These are phyloP conservation scores for Hericium rajendrae DNA, from an alignment of 768 basidiomycete species.

Conservation along the genomic window DNA sequence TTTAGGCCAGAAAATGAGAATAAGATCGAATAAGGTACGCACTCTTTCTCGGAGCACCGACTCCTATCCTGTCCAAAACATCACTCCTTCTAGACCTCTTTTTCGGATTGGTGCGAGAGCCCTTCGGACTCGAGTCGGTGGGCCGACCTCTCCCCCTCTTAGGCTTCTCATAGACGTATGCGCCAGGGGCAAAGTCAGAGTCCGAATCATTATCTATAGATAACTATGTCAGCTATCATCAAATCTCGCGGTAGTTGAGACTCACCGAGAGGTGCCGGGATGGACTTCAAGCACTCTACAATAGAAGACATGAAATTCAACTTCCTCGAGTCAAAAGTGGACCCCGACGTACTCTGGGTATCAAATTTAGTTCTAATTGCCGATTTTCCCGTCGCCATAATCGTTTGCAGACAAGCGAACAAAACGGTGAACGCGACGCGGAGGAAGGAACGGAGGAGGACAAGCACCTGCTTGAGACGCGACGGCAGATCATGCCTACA, in stretches of 20 bases:
- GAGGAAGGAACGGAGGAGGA: neutral
- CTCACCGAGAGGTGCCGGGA: slow-evolving; percentile 28
- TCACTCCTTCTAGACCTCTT: slow-evolving; percentile 4
- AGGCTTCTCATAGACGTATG: slow-evolving; percentile 22
- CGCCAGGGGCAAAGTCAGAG: slow-evolving; percentile 38
- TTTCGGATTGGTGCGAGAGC: neutral
- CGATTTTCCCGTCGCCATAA: too few species aligned
- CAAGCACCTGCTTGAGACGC: neutral
- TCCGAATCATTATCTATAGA: slow-evolving; percentile 37
- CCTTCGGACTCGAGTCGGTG: neutral
- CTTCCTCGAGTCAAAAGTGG: too few species aligned
- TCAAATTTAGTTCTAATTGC: too few species aligned
- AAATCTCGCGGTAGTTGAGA: neutral
- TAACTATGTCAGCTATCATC: neutral
- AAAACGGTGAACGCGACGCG: neutral
- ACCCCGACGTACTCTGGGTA: too few species aligned
- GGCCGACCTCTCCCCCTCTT: slow-evolving; percentile 20
- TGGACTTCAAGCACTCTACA: slow-evolving; percentile 16
- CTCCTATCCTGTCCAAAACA: neutral
- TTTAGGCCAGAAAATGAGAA: neutral
- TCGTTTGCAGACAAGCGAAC: too few species aligned
- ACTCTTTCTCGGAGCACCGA: slow-evolving; percentile 17
- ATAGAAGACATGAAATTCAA: too few species aligned
- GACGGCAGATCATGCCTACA: neutral
- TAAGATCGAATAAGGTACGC: neutral